Conservation (phyloP, 345 rosid species). For the Pistacia integerrima region DNA sequence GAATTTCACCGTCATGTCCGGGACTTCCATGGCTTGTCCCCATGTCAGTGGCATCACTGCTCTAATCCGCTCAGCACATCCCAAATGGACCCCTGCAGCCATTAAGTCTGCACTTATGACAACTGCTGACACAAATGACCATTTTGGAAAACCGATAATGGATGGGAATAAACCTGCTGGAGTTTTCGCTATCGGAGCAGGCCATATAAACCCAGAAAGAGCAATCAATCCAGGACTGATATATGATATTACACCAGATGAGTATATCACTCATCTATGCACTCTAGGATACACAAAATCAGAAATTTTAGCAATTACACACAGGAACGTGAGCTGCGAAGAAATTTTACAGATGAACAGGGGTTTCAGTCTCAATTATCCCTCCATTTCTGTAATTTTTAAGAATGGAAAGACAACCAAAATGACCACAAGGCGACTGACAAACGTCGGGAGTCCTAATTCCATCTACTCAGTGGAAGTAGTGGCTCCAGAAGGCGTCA, state of each 20-base stretch:
- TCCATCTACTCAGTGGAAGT: slow-evolving; percentile 71
- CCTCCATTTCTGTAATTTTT: slow-evolving; percentile 73
- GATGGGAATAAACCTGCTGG: slow-evolving; percentile 67
- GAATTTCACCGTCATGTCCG: slow-evolving; percentile 91
- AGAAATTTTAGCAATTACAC: slow-evolving; percentile 72
- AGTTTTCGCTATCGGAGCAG: slow-evolving; percentile 76
- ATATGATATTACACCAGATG: slow-evolving; percentile 69
- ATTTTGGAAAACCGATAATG: slow-evolving; percentile 63
- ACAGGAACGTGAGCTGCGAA: slow-evolving; percentile 66
- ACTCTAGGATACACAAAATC: slow-evolving; percentile 61
- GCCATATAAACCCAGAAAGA: slow-evolving; percentile 78
- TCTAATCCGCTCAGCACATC: slow-evolving; percentile 68
- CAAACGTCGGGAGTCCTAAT: slow-evolving; percentile 73
- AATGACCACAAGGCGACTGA: slow-evolving; percentile 59
- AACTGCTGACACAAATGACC: slow-evolving; percentile 69
- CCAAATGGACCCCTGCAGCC: slow-evolving; percentile 84
- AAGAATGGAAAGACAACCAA: slow-evolving; percentile 51
- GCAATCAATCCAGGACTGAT: slow-evolving; percentile 83
- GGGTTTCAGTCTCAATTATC: slow-evolving; percentile 87
- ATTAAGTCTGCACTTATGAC: slow-evolving; percentile 94
- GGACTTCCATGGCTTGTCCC: slow-evolving; percentile 99
- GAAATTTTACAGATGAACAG: slow-evolving; percentile 35
- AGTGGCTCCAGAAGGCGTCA: slow-evolving; percentile 56
- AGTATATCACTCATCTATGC: slow-evolving; percentile 82
- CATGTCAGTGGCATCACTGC: slow-evolving; percentile 86